These are phyloP conservation scores for Zymoseptoria passerinii DNA, from an alignment of 2,329 filamentous ascomycete genomes.

Conservation along the genomic window DNA sequence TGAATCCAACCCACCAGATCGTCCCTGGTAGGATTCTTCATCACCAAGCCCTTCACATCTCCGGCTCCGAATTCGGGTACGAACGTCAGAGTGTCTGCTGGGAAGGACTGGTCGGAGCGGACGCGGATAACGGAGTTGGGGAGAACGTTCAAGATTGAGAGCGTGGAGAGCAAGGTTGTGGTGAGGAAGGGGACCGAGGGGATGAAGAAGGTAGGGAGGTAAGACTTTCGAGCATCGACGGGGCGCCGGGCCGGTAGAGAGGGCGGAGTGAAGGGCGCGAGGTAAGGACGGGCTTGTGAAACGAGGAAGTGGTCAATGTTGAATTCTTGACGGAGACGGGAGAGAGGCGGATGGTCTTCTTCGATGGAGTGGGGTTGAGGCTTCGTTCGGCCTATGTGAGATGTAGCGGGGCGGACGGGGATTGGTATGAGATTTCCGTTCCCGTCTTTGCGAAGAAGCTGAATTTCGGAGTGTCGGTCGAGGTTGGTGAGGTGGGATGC, in stretches of 20 bases:
- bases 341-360: slow-evolving; percentile 59
- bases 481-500: slow-evolving; percentile 68
- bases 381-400: background rate
- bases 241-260: slow-evolving; percentile 20
- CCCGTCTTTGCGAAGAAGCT: slow-evolving; percentile 71
- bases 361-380: slow-evolving; percentile 54
- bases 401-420: slow-evolving; percentile 47
- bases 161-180: background rate
- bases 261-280: slow-evolving; percentile 60
- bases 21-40: slow-evolving; percentile 73
- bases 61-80: slow-evolving; percentile 66
- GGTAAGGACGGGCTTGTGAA: slow-evolving; percentile 81
- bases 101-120: slow-evolving; percentile 55
- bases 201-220: slow-evolving; percentile 4
- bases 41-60: slow-evolving; percentile 62
- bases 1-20: slow-evolving; percentile 78
- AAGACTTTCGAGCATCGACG: background rate
- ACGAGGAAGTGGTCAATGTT: slow-evolving; percentile 95
- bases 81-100: slow-evolving; percentile 68
- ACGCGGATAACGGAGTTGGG: slow-evolving; percentile 36
- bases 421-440: slow-evolving; percentile 66
- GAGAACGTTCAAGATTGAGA: slow-evolving; percentile 57
- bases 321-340: slow-evolving; percentile 71
- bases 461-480: slow-evolving; percentile 45
- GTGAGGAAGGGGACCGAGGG: slow-evolving; percentile 37